Percentiles rank a stretch among this genome's conserved stretches.
Evolutionary conservation across 2,329 filamentous ascomycete species (phyloP).

Genomic region (Colletotrichum eremochloae): DNA sequence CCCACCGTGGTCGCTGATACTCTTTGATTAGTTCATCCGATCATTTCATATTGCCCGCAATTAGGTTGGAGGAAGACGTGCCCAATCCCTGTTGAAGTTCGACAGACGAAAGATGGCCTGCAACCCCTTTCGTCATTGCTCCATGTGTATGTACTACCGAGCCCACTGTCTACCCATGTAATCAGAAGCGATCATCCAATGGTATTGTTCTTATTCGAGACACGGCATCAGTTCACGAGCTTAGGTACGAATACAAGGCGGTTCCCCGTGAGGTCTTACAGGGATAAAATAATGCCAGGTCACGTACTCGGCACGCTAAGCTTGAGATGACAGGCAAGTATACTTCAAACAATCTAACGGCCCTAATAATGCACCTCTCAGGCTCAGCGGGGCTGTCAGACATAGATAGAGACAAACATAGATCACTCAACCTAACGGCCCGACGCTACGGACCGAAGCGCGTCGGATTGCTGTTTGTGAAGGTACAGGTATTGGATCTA

Average conservation of each 20-base stretch:
- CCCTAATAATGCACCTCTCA: conserved; percentile 30
- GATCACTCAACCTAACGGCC: conserved; percentile 2
- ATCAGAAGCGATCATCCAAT: conserved; percentile 19
- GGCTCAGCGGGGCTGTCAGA: conserved; percentile 31
- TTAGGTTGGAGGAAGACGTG: background rate
- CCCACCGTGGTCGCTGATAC: conserved; percentile 12
- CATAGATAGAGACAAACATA: conserved; percentile 35
- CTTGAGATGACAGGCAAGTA: conserved; percentile 20
- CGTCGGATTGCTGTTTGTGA: conserved; percentile 15
- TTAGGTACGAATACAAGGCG: no score
- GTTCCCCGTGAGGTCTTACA: no score
- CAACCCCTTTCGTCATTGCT: background rate
- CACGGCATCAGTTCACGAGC: conserved; percentile 3
- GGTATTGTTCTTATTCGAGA: conserved; percentile 32
- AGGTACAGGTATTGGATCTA: conserved; percentile 18
- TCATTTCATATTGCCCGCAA: background rate
- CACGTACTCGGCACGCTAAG: conserved; percentile 26
- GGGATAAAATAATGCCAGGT: background rate
- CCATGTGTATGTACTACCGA: background rate
- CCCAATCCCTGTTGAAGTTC: background rate
- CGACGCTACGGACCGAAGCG: conserved; percentile 22
- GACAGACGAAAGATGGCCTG: background rate
- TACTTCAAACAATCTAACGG: conserved; percentile 35
- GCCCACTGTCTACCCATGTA: conserved; percentile 11
- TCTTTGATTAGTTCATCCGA: conserved; percentile 32